phyloP scores from a whole-genome alignment of 148 eudicot genomes.

The Rhododendron simsii region DNA sequence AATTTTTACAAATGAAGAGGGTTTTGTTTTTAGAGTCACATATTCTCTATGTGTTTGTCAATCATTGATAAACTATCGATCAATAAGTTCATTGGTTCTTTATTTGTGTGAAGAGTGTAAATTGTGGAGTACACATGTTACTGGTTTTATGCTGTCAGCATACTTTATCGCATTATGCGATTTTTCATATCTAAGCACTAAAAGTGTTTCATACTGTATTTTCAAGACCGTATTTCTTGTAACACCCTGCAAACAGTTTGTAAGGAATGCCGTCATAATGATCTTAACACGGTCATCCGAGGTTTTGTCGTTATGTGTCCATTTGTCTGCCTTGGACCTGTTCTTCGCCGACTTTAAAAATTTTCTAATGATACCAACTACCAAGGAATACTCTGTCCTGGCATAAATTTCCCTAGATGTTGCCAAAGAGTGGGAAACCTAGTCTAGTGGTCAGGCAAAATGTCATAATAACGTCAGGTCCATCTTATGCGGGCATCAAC shows the following conservation, averaged over 20 bases:
- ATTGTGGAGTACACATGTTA: background rate
- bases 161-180: background rate
- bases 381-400: background rate
- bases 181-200: background rate
- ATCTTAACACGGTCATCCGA: background rate
- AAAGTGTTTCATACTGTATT: background rate
- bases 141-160: background rate
- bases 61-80: background rate
- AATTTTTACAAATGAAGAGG: background rate
- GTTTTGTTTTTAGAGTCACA: background rate
- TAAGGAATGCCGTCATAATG: background rate
- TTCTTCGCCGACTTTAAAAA: background rate
- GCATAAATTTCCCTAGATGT: background rate
- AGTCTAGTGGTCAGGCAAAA: background rate
- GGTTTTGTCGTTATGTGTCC: background rate
- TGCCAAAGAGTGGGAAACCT: background rate
- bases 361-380: background rate
- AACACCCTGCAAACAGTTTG: background rate
- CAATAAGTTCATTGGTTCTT: background rate
- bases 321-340: background rate
- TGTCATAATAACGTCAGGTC: background rate
- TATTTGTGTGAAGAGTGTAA: background rate
- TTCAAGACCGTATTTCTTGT: background rate
- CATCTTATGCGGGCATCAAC: background rate
- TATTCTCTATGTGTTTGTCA: background rate